Base-by-base conservation (phyloP, 2,329 filamentous ascomycete genomes). In the Trichophaea hybrida region DNA sequence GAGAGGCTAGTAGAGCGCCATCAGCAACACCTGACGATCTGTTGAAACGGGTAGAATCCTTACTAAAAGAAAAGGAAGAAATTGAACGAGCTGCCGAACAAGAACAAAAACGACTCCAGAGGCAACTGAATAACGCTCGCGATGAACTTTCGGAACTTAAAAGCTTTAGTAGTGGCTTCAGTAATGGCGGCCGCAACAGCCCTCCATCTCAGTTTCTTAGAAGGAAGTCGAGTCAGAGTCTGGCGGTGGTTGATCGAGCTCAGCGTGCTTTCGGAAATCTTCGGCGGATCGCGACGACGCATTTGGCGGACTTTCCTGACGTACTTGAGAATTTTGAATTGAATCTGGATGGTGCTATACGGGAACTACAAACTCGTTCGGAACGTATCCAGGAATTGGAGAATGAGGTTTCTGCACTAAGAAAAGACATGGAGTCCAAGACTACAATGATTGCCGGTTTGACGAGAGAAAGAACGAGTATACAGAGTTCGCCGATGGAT, bases 401-500 rank as follows among this genome's bases (percentile, higher is more conserved):
- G 72, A 82, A 83, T 5, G 91, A 95, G 67, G 80, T 96, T 59
- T 77, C 83, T 32, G 83, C 82, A 3, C 81, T 89, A 24, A 93
- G 88, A 75, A 95, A 89, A 75, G 93, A 98, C 72, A 94, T 97
- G 85, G 93, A 98, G 70, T 84, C 81, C 64, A 98, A 98, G 79
- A 89, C 91, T 77, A 87, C 88, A 34, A 90, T 98, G 70, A 97
- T 98, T 67, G 88, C 88, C 34, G 93, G 93, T 5, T 77, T 98
- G 64, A 94, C 93, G 2, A 84, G 93, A 57, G 94, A 98, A 73
- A 80, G 94, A 61, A 55, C 50, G 57, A 69, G 68, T 49, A 69
- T 68, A 48, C 64, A 64, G 44, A 68, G 78, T 1, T 85, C 86
- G 31, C 86, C 89, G 6, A 84, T 95, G 70, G 93, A 98, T 69